A percentile compares a stretch with the other conserved stretches of the same genome.
Conservation (phyloP, 2,329 filamentous ascomycete species). For the Lachnellula suecica region DNA sequence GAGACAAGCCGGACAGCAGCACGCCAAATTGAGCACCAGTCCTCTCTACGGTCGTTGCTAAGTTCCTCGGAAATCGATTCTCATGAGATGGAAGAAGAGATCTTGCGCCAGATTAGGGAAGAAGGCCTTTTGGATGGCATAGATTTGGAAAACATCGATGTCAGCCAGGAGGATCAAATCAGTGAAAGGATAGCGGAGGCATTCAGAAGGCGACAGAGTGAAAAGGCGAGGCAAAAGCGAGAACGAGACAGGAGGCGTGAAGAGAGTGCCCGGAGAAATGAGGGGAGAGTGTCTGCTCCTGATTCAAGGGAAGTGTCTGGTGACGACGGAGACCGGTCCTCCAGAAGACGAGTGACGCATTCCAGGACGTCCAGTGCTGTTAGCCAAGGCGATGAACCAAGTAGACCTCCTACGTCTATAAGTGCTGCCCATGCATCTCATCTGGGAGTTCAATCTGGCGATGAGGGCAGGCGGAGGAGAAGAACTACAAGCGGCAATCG, state of each 20-base stretch:
- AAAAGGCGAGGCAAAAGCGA: constrained; percentile 50
- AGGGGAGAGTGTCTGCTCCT: constrained; percentile 23
- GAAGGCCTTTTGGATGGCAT: constrained; percentile 86
- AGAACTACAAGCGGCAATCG: constrained; percentile 54
- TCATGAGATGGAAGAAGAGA: constrained; percentile 80
- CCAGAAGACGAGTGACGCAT: constrained; percentile 36
- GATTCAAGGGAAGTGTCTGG: constrained; percentile 28
- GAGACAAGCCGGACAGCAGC: constrained; percentile 25
- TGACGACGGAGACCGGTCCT: constrained; percentile 21
- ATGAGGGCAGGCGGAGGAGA: constrained; percentile 46
- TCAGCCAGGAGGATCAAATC: constrained; percentile 82
- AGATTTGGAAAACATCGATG: constrained; percentile 83
- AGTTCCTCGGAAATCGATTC: constrained; percentile 76
- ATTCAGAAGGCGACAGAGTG: constrained; percentile 73
- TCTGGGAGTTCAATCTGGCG: constrained; percentile 48
- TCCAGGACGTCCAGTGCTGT: constrained; percentile 48
- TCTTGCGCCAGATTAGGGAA: constrained; percentile 83
- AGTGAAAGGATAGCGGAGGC: constrained; percentile 89
- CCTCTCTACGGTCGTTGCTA: constrained; percentile 81
- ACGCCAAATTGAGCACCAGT: constrained; percentile 81
- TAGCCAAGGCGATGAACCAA: constrained; percentile 47
- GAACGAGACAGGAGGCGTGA: constrained; percentile 45
- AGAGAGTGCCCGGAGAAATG: constrained; percentile 33
- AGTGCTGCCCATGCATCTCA: constrained; percentile 44
- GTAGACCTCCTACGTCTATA: constrained; percentile 46